These are phyloP conservation scores for Hemileccinum impolitum DNA, from an alignment of 768 basidiomycete species.

Conservation along the genomic window DNA sequence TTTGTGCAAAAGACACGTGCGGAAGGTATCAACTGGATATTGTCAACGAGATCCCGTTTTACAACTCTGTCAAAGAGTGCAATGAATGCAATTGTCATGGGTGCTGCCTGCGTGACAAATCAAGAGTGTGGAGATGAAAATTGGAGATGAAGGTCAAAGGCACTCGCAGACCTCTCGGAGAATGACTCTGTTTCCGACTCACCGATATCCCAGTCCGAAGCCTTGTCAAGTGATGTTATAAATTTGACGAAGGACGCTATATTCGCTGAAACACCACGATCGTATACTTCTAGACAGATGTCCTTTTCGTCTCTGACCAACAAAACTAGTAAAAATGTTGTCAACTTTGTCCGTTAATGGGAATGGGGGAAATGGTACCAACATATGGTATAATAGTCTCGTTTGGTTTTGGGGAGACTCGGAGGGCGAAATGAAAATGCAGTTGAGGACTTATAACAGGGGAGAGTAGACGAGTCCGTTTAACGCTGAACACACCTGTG, in stretches of 20 bases:
- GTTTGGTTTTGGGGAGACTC: too few relatives aligned
- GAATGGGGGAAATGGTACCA: constrained; percentile 22
- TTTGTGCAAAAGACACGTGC: constrained; percentile 52
- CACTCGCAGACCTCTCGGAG: constrained; percentile 56
- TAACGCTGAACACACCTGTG: constrained; percentile 50
- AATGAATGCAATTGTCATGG: constrained; percentile 73
- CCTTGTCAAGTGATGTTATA: constrained; percentile 49
- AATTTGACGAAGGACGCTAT: constrained; percentile 50
- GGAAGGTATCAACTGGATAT: constrained; percentile 53
- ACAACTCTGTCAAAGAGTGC: constrained; percentile 71
- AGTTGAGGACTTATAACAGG: constrained; percentile 68
- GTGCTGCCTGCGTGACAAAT: constrained; percentile 49
- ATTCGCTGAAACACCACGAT: constrained; percentile 59
- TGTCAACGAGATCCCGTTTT: constrained; percentile 63
- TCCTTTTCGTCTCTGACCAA: constrained; percentile 69
- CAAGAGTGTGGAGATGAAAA: background rate
- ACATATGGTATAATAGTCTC: constrained; percentile 78
- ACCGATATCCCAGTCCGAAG: constrained; percentile 58
- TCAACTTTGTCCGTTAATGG: background rate
- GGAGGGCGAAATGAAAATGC: constrained; percentile 49
- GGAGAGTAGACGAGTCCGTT: too few relatives aligned
- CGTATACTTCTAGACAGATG: too few relatives aligned
- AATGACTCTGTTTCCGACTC: too few relatives aligned
- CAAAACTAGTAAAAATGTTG: constrained; percentile 42
- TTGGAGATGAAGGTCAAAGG: too few relatives aligned